Base-by-base conservation (phyloP, 257 asterid species). In the Nicotiana obtusifolia region DNA sequence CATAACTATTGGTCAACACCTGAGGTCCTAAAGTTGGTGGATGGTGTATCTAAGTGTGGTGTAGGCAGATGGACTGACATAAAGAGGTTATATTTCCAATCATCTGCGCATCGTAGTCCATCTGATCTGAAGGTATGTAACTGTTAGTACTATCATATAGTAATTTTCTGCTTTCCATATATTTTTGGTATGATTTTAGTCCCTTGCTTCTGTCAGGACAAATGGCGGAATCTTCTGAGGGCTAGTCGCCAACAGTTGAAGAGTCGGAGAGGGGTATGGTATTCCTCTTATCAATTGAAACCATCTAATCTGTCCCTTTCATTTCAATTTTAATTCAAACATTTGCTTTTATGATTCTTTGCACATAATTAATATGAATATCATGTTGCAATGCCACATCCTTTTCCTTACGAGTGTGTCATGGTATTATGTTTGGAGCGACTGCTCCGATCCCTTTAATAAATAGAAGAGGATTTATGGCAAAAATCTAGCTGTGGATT, bases 171-270 rank as follows among this genome's bases (percentile, higher is more conserved):
- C 76, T 41, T 54, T 33, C 33, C n/a, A n/a, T 24, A 64, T 20
- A 5, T 3, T 80, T 28, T 31, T 73, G 79, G 44, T 24, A 24
- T 24, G 62, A 73, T 24, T 17, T 73, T 73, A 22, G 79, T 47
- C 77, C 75, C 57, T 24, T n/a, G 52, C 75, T 56, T 69, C 71
- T 81, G 53, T 22, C 66, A 81, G 84, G 84, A 81, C 76, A 81
- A 81, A 69, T 81, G 84, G 84, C 67, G 84, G 65, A 81, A 81
- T 59, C 84, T 81, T 57, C 6, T 81, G 44, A 81, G 61, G 28
- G 80, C 80, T 54, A 81, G 76, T 37, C 7, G 53, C 68, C 59
- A 14, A 81, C 17, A 24, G 1, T 59, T 41, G 31, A 61, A 37
- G 30, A 81, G 37, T 7, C 16, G 8, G 60, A 81, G 71, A 56